Evolutionary conservation across 345 rosid genomes (phyloP).

Genomic region (Syzygium aromaticum): DNA sequence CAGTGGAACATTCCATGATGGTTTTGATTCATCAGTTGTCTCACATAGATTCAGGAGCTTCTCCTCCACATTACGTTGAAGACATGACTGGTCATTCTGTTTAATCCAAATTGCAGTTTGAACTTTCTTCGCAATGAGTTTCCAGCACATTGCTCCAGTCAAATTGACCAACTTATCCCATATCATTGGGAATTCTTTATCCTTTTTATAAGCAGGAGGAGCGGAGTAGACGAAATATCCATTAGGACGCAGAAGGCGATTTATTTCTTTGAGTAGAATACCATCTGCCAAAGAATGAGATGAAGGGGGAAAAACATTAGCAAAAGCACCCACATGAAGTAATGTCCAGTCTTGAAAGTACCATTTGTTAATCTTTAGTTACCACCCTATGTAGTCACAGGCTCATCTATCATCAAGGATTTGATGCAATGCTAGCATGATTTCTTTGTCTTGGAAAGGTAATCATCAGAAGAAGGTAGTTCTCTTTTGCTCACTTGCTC

Average conservation of each 20-base stretch:
- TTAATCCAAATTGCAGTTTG: slow-evolving; percentile 97
- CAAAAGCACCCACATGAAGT: neutral
- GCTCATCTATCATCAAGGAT: neutral
- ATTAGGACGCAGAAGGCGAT: slow-evolving; percentile 64
- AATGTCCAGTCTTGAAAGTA: neutral
- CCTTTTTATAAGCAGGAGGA: slow-evolving; percentile 82
- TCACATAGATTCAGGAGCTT: slow-evolving; percentile 60
- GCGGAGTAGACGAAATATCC: slow-evolving; percentile 93
- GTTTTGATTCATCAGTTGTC: slow-evolving; percentile 34
- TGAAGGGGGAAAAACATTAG: neutral
- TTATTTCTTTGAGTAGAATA: slow-evolving; percentile 82
- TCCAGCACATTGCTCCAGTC: slow-evolving; percentile 92
- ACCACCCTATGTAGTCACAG: neutral
- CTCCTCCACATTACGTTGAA: slow-evolving; percentile 40
- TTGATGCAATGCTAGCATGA: neutral
- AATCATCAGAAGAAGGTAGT: neutral
- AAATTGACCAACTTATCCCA: slow-evolving; percentile 73
- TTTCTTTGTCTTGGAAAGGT: neutral
- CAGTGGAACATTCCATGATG: slow-evolving; percentile 79
- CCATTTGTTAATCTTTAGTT: neutral
- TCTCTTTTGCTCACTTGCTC: neutral
- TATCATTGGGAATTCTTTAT: slow-evolving; percentile 74
- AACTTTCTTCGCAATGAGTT: slow-evolving; percentile 68
- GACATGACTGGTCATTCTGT: slow-evolving; percentile 51
- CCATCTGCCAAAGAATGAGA: slow-evolving; percentile 51